Evolutionary conservation across 495 filamentous ascomycete species (phyloP), one percentile per base, ranked within the genome.

Genomic region (Pseudevernia furfuracea): DNA sequence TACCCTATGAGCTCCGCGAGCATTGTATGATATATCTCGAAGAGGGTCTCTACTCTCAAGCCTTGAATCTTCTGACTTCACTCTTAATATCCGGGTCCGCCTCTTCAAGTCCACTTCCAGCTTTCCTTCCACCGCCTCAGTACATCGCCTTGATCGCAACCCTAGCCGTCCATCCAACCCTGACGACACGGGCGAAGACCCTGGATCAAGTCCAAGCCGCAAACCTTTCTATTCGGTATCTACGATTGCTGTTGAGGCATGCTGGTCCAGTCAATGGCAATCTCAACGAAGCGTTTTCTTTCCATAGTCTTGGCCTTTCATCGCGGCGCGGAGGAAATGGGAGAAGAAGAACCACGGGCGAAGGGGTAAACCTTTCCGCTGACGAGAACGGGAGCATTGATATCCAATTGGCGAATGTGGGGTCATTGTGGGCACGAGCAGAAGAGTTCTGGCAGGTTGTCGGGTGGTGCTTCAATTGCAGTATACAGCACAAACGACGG

Each of bases 401-500:
- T 30, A 74, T 81, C 21, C 78, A 82, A 0, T 74, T 92, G 36
- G 87, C 84, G 2, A 81, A 83, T 30, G 75, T 79, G n/a, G 83
- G 84, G 14, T 84, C 89, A 4, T 58, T 97, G 9, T 96, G 89
- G 84, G 73, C 76, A 21, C 80, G 83, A 25, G 90, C 86, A 1
- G 84, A 88, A 34, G 90, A 96, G 70, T 93, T 97, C 66, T 98
- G 95, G 90, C 83, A 88, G 48, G 82, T 88, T 0, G 85, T 93
- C 1, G 94, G 94, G 6, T 97, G 94, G 94, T 87, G 89, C 0
- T 96, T 97, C 73, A 92, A 91, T 68, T 98, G 94, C 75, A 91
- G 90, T 21, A 81, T 90, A 4, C 73, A 80, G 49, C 80, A 92
- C 61, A 81, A 81, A 46, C 78, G 77, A 41, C 75, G 91, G 30